phyloP scores from a whole-genome alignment of 2,329 filamentous ascomycete species.

The Ascochyta koolunga region DNA sequence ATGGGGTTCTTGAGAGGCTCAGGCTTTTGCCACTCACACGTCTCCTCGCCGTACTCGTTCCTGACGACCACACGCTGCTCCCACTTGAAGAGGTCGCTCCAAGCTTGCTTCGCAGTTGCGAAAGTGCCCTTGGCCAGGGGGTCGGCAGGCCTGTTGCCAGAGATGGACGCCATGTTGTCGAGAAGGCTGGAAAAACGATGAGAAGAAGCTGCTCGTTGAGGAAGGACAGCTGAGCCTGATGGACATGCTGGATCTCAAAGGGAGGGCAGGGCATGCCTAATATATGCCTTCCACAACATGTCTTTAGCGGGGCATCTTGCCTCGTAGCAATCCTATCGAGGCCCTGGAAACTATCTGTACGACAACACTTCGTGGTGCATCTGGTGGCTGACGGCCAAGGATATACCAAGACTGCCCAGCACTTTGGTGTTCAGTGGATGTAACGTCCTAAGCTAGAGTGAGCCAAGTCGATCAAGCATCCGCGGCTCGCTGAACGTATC shows the following conservation, averaged over 20 bases:
- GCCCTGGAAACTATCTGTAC: constrained; percentile 29
- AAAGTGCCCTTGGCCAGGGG: constrained; percentile 69
- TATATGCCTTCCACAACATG: constrained; percentile 25
- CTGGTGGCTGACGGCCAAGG: constrained; percentile 38
- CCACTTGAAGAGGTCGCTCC: constrained; percentile 72
- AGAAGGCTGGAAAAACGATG: constrained; percentile 11
- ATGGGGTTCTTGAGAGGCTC: constrained; percentile 73
- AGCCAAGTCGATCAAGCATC: constrained; percentile 40
- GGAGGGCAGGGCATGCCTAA: constrained; percentile 18
- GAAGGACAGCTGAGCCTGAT: constrained; percentile 26
- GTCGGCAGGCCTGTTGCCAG: constrained; percentile 62
- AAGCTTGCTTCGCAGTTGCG: constrained; percentile 68
- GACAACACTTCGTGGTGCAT: constrained; percentile 22
- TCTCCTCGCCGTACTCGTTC: constrained; percentile 68
- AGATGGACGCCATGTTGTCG: constrained; percentile 37
- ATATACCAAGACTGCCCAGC: constrained; percentile 37
- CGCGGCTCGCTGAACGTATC: constrained; percentile 24
- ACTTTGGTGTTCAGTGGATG: constrained; percentile 30
- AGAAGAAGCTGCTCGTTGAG: constrained; percentile 9
- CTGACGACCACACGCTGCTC: constrained; percentile 72
- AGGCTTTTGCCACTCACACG: constrained; percentile 71
- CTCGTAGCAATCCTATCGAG: constrained; percentile 22
- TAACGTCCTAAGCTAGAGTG: constrained; percentile 25
- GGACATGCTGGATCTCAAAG: constrained; percentile 15
- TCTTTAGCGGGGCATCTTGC: constrained; percentile 14